phyloP scores from a whole-genome alignment of 2,329 filamentous ascomycete species.

The Dichotomopilus funicola region DNA sequence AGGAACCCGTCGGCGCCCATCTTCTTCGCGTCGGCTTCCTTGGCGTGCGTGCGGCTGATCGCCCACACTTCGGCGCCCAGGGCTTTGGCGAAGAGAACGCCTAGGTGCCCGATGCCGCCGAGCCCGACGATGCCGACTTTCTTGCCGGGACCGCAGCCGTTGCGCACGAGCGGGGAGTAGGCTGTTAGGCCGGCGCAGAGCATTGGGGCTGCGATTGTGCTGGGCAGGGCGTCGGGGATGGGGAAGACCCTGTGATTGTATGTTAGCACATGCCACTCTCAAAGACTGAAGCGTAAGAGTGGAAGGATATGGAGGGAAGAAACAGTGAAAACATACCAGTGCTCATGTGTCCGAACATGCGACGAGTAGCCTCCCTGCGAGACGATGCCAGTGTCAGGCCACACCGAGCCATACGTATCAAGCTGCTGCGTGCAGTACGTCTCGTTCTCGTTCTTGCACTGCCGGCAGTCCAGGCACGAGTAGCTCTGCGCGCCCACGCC shows the following conservation, averaged over 20 bases:
- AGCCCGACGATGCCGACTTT: slow-evolving; percentile 71
- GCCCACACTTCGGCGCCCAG: slow-evolving; percentile 57
- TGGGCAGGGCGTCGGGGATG: slow-evolving; percentile 66
- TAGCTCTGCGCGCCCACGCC: slow-evolving; percentile 64
- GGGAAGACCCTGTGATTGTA: slow-evolving; percentile 48
- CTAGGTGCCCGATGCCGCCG: slow-evolving; percentile 67
- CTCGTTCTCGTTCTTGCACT: slow-evolving; percentile 61
- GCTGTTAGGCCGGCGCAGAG: slow-evolving; percentile 78
- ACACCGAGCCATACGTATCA: slow-evolving; percentile 53
- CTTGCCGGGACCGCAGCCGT: slow-evolving; percentile 70
- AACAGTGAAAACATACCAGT: slow-evolving; percentile 43
- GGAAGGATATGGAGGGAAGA: not conserved
- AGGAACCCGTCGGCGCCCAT: slow-evolving; percentile 58
- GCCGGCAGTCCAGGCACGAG: slow-evolving; percentile 57
- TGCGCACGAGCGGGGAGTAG: slow-evolving; percentile 69
- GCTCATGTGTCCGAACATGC: slow-evolving; percentile 54
- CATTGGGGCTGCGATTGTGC: slow-evolving; percentile 65
- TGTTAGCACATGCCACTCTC: not conserved
- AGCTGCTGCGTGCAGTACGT: slow-evolving; percentile 59
- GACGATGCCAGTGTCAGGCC: slow-evolving; percentile 44
- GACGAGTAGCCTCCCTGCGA: slow-evolving; percentile 51
- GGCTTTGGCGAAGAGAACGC: slow-evolving; percentile 62
- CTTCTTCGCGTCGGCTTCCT: slow-evolving; percentile 52
- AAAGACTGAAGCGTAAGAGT: not conserved
- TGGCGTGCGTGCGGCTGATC: slow-evolving; percentile 53